Evolutionary conservation across 108 stramenopile species (phyloP), one percentile per base, ranked within the genome.

Genomic region (Cyclotella distinguenda): DNA sequence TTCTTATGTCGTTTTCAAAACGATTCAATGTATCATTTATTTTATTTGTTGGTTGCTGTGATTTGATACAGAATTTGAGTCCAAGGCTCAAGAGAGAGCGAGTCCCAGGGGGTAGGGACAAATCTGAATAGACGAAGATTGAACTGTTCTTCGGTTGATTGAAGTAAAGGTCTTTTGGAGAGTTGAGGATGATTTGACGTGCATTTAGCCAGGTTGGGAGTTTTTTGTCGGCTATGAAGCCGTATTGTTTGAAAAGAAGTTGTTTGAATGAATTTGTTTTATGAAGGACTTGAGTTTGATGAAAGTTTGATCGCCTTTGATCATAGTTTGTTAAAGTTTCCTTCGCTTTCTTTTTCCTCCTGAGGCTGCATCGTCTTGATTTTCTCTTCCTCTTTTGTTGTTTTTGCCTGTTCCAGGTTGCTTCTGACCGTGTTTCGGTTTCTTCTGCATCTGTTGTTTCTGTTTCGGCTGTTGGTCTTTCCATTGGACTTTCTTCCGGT

Each of bases 151-250:
- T 23, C 35, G 60, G 61, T 19, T 55, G 54, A 21, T 3, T 38
- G 34, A 36, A 35, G 34, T 36, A 55, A 18, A 55, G n/a, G 0
- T 35, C 34, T 1, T 7, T 4, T 1, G 54, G 54, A n/a, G 22
- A 19, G 33, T 13, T 8, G 6, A 7, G 33, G 34, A 55, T 8
- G 34, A 55, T 26, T 6, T 36, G 1, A 22, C 36, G 33, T 1
- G 34, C 34, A 19, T 55, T 55, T 10, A 9, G 3, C 35, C 34
- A 55, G 1, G 33, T 19, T 9, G 33, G 3, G 16, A 55, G 54
- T 8, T 10, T 36, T 55, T 34, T 1, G 54, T 55, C 36, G 54
- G 54, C 54, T 55, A 55, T 6, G 18, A 55, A 55, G 34, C 54
- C 54, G 34, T 55, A 55, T 36, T 55, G 3, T 36, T 35, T 34